These are phyloP conservation scores for Pleurotus citrinopileatus DNA, from an alignment of 768 basidiomycete species.

Conservation along the genomic window DNA sequence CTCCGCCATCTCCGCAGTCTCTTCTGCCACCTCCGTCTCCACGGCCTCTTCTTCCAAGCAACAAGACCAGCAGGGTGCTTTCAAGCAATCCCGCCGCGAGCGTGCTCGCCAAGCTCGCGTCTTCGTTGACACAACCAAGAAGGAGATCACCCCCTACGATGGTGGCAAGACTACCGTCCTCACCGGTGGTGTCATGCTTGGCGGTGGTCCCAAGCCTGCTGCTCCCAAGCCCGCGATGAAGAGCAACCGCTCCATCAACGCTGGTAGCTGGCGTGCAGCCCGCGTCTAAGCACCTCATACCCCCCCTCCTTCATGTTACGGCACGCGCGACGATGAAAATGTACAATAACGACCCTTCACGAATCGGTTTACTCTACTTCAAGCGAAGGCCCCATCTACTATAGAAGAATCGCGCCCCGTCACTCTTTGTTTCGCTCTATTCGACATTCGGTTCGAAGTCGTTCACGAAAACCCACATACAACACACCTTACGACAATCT, in stretches of 20 bases:
- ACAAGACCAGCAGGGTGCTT: constrained; percentile 23
- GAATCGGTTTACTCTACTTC: no score
- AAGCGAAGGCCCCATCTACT: no score
- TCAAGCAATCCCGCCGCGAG: constrained; percentile 66
- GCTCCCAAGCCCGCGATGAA: background rate
- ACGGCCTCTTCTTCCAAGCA: constrained; percentile 28
- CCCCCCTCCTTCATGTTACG: constrained; percentile 15
- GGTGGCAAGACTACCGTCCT: constrained; percentile 87
- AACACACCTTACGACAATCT: constrained; percentile 1
- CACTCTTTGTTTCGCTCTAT: background rate
- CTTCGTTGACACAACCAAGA: constrained; percentile 72
- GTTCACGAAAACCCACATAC: background rate
- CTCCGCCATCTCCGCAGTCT: constrained; percentile 52
- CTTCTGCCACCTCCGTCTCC: constrained; percentile 41
- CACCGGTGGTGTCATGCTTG: constrained; percentile 87
- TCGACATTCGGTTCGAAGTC: background rate
- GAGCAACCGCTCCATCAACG: constrained; percentile 12
- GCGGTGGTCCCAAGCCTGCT: constrained; percentile 36
- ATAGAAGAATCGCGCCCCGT: background rate
- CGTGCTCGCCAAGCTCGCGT: constrained; percentile 66
- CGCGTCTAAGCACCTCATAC: constrained; percentile 37
- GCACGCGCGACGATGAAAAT: constrained; percentile 14
- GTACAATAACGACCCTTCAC: background rate
- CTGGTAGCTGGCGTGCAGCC: constrained; percentile 54
- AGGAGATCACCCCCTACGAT: constrained; percentile 80